Evolutionary conservation across 2,329 filamentous ascomycete genomes (phyloP), one percentile per base, ranked within the genome.

Genomic region (Paracamarosporium sp.): DNA sequence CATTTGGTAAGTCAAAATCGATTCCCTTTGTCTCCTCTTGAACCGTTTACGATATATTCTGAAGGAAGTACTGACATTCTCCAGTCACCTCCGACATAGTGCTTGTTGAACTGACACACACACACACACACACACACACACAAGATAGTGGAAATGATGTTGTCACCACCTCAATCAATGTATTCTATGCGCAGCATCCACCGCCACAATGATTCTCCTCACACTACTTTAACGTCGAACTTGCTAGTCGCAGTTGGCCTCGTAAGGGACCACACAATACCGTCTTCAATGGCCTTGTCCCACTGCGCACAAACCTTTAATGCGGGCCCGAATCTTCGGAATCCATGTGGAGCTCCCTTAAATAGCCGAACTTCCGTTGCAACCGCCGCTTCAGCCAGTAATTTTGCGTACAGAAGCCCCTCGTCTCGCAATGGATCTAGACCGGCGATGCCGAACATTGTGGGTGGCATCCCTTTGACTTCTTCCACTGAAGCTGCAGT

Each of bases 281-380:
- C 81, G 8, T 78, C 63, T 35, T 79, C 76, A 25, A 81, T 72
- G 9, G 79, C 76, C 27, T 70, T 63, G 48, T 83, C 81, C 79
- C 80, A 83, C 31, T 76, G 64, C 28, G 72, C 68, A 5, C 71
- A 76, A 25, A 74, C 76, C 12, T 75, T 71, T 8, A 83, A 48
- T n/a, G 69, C 73, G 9, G 76, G 72, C 3, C 78, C 78, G 55
- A 79, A 81, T 9, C 79, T 83, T 41, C 79, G 69, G 62, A 85
- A 85, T 0, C 80, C 81, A 70, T 86, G 85, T 0, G 85, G 85
- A 0, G 86, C 69, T 0, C 84, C 84, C 25, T 74, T 78, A 66
- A 85, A 85, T 0, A 86, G 60, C 54, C 79, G 72, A 0, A 81
- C 69, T 53, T 83, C 71, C 0, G 82, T 84, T 0, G 83, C 79